These are phyloP conservation scores for Candida nonsorbophila DNA, from an alignment of 805 yeast species.

Conservation along the genomic window DNA sequence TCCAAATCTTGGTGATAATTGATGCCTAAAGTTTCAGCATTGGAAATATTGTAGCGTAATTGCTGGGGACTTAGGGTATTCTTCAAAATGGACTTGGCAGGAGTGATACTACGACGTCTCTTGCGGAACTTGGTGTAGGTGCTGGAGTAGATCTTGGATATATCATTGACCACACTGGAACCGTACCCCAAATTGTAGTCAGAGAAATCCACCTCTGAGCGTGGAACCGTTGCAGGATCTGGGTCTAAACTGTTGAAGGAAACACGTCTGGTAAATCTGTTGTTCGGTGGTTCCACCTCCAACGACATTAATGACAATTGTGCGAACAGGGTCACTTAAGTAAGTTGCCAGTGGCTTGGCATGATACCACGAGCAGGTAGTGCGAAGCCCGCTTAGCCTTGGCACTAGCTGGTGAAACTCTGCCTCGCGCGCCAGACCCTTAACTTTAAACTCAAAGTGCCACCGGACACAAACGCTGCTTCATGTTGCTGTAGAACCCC, in stretches of 20 bases:
- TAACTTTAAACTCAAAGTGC: no score
- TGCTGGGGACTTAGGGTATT: constrained; percentile 27
- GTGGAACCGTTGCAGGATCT: no score
- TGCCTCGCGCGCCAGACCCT: no score
- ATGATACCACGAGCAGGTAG: no score
- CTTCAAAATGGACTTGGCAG: constrained; percentile 24
- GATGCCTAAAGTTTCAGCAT: constrained; percentile 9
- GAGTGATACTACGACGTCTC: background rate
- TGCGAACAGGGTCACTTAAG: no score
- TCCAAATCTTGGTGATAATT: constrained; percentile 12
- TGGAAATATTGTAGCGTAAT: constrained; percentile 10
- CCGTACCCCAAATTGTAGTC: constrained; percentile 11
- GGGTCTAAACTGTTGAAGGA: no score
- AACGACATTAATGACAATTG: no score
- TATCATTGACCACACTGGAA: constrained; percentile 4
- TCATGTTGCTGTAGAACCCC: constrained; percentile 39
- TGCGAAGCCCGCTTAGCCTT: no score
- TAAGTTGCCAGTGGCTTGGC: no score
- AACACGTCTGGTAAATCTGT: no score
- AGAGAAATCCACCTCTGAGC: background rate
- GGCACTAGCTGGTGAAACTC: no score
- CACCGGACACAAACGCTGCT: constrained; percentile 10
- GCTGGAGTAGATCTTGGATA: constrained; percentile 3
- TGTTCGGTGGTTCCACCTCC: no score
- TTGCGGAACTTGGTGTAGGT: background rate